phyloP scores from a whole-genome alignment of 306 rosid species.

The Coriaria nepalensis region DNA sequence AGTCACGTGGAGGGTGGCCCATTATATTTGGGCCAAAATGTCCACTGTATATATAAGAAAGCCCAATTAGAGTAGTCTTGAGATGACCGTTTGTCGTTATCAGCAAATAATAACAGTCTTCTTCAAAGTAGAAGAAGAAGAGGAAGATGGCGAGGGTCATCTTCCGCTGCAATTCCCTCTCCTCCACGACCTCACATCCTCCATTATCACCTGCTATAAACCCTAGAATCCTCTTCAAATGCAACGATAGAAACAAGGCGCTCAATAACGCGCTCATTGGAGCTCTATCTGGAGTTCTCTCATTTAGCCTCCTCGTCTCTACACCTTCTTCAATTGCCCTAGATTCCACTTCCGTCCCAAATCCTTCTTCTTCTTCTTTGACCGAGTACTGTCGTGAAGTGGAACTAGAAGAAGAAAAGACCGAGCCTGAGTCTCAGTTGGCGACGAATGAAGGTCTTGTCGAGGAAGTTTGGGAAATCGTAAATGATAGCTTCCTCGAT shows the following conservation, averaged over 20 bases:
- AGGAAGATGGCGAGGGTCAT: slow-evolving; percentile 27
- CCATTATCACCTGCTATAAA: slow-evolving; percentile 7
- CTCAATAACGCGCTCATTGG: slow-evolving; percentile 19
- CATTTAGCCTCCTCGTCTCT: slow-evolving; percentile 26
- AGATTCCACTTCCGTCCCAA: slow-evolving; percentile 12
- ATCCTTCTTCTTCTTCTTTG: slow-evolving; percentile 10
- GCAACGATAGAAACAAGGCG: slow-evolving; percentile 4
- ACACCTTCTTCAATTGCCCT: slow-evolving; percentile 28
- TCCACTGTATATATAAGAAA: too few relatives aligned
- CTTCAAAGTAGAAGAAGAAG: not conserved
- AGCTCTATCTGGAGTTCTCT: slow-evolving; percentile 36
- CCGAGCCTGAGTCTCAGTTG: slow-evolving; percentile 21
- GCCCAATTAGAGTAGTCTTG: too few relatives aligned
- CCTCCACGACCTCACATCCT: slow-evolving; percentile 9
- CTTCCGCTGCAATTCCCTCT: slow-evolving; percentile 22
- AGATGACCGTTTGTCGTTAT: too few relatives aligned
- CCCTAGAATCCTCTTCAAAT: slow-evolving; percentile 12
- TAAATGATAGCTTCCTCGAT: slow-evolving; percentile 62
- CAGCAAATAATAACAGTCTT: too few relatives aligned
- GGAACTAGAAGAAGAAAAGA: slow-evolving; percentile 10
- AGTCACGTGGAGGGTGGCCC: too few relatives aligned
- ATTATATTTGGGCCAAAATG: too few relatives aligned
- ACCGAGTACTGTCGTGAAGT: slow-evolving; percentile 34
- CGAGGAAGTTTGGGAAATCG: slow-evolving; percentile 91
- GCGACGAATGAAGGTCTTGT: slow-evolving; percentile 60